These are phyloP conservation scores for Umbelopsis sp. DNA, from an alignment of 192 early-diverging fungal genomes.

Conservation along the genomic window DNA sequence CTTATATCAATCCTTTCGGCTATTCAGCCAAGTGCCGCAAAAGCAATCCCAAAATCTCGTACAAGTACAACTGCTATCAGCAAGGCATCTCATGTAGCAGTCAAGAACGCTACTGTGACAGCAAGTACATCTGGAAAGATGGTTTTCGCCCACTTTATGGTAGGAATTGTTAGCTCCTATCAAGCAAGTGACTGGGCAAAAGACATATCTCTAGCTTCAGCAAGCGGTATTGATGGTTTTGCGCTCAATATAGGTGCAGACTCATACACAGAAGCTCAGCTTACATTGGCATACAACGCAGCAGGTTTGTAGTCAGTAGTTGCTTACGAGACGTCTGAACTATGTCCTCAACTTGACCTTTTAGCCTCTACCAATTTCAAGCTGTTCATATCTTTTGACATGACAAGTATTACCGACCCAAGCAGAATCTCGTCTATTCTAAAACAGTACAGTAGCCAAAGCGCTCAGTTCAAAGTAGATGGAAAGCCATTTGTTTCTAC, in stretches of 20 bases:
- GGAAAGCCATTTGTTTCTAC: constrained; percentile 5
- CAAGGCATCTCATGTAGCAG: not conserved
- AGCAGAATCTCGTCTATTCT: not conserved
- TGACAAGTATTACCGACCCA: constrained; percentile 8
- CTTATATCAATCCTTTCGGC: no score
- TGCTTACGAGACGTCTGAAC: not conserved
- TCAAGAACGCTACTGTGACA: not conserved
- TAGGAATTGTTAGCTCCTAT: constrained; percentile 1
- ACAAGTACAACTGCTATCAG: no score
- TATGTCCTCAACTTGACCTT: no score
- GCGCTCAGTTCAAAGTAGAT: constrained; percentile 8
- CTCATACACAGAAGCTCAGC: not conserved
- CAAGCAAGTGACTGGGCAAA: constrained; percentile 7
- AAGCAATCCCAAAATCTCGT: no score
- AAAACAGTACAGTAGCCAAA: constrained; percentile 2
- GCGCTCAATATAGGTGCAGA: not conserved
- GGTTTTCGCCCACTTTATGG: constrained; percentile 13
- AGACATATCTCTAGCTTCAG: not conserved
- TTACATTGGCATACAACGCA: constrained; percentile 13
- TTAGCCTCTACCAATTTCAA: not conserved
- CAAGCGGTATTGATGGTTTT: constrained; percentile 9
- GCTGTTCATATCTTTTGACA: constrained; percentile 5
- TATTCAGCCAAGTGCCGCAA: no score
- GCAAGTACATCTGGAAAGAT: not conserved
- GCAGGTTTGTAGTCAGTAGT: not conserved